phyloP scores from a whole-genome alignment of 1,139 yeast genomes.

The Candida neerlandica region DNA sequence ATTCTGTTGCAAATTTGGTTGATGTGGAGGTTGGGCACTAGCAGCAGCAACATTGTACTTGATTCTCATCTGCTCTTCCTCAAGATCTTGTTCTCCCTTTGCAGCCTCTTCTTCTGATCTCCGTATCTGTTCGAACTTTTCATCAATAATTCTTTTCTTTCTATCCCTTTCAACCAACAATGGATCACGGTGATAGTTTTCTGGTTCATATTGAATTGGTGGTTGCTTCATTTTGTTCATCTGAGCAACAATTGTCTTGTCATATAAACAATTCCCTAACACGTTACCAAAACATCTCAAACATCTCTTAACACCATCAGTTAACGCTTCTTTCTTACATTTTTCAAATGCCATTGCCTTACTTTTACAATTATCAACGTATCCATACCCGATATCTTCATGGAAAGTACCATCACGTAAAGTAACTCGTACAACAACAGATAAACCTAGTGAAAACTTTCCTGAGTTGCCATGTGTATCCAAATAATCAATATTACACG shows the following conservation, averaged over 20 bases:
- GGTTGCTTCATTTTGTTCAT: slow-evolving; percentile 56
- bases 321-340: slow-evolving; percentile 78
- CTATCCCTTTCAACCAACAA: slow-evolving; percentile 34
- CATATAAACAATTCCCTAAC: slow-evolving; percentile 77
- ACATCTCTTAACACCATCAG: slow-evolving; percentile 79
- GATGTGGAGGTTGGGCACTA: slow-evolving; percentile 4
- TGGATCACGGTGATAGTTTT: slow-evolving; percentile 43
- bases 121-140: slow-evolving; percentile 7
- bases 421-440: slow-evolving; percentile 71
- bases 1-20: background rate
- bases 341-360: slow-evolving; percentile 79
- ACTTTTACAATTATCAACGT: slow-evolving; percentile 68
- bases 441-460: slow-evolving; percentile 61
- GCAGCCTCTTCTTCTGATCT: slow-evolving; percentile 1
- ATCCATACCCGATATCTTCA: slow-evolving; percentile 84
- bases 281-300: slow-evolving; percentile 80
- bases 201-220: slow-evolving; percentile 55
- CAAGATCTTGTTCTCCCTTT: slow-evolving; percentile 1
- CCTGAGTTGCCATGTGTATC: slow-evolving; percentile 62
- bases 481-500: slow-evolving; percentile 68
- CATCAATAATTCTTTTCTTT: slow-evolving; percentile 18
- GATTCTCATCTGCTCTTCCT: background rate
- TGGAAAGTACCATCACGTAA: slow-evolving; percentile 74
- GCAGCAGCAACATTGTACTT: background rate
- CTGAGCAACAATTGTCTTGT: slow-evolving; percentile 61